These are phyloP conservation scores for Mycena galericulata DNA, from an alignment of 768 basidiomycete genomes.

Conservation along the genomic window DNA sequence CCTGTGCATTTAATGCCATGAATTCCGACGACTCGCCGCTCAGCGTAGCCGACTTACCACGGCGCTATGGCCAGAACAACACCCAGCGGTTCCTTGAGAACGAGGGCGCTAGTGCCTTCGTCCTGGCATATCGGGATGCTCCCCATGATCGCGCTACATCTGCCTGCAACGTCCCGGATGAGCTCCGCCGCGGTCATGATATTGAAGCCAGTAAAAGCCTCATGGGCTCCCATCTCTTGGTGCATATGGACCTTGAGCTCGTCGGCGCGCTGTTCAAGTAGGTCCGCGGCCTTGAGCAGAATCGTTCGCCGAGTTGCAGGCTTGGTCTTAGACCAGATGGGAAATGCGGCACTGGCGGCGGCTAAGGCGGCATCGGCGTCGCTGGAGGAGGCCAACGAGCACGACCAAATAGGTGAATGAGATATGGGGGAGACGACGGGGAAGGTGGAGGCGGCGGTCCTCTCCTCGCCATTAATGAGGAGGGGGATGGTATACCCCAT, in stretches of 20 bases:
- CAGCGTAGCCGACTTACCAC: conserved; percentile 10
- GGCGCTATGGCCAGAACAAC: conserved; percentile 33
- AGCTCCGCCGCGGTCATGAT: conserved; percentile 13
- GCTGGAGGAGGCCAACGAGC: conserved; percentile 20
- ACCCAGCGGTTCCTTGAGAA: conserved; percentile 34
- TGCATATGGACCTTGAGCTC: conserved; percentile 21
- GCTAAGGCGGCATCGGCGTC: conserved; percentile 28
- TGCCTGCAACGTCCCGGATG: conserved; percentile 28
- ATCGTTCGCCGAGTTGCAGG: conserved; percentile 27
- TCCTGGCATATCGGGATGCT: conserved; percentile 24
- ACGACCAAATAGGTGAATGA: conserved; percentile 23
- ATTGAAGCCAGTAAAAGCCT: conserved; percentile 18
- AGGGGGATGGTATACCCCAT: conserved; percentile 30
- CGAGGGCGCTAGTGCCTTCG: conserved; percentile 21
- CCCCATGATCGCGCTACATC: conserved; percentile 24
- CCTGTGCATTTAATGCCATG: too few relatives aligned
- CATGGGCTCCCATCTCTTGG: conserved; percentile 24
- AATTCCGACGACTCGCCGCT: too few relatives aligned
- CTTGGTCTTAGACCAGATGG: conserved; percentile 31
- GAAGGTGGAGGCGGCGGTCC: conserved; percentile 21
- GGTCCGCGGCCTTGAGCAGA: conserved; percentile 35
- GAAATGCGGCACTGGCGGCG: conserved; percentile 30
- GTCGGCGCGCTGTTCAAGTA: conserved; percentile 17
- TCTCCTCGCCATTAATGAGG: conserved; percentile 33
- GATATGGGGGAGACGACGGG: conserved; percentile 27